Base-by-base conservation (phyloP, 441 rosid genomes). In the Macaranga tanarius region DNA sequence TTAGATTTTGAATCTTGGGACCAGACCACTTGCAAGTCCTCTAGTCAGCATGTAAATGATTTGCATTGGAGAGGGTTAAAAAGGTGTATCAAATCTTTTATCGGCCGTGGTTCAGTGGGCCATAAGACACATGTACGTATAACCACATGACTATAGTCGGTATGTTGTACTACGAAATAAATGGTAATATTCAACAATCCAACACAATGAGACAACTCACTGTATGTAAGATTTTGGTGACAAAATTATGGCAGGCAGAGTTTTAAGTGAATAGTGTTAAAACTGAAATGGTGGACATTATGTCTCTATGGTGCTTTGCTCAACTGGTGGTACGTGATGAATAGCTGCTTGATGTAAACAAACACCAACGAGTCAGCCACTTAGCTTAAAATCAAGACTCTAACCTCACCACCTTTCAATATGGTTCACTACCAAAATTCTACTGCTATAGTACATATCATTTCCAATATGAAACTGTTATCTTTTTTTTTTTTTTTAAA, bases 241-340 rank as follows among this genome's bases (percentile, higher is more conserved):
- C 25, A 7, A 20, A 62, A 62, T 13, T 22, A 34, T 65, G 55
- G 69, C 69, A 6, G 69, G 69, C 69, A 65, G 12, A n/a, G 11
- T 45, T n/a, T 12, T 11, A 40, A 7, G 22, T 15, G 28, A 7
- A 5, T 5, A 11, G 22, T 42, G 17, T 20, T 63, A 1, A 34
- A 34, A 34, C 38, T 34, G 6, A 34, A 34, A 34, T 34, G 38
- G 38, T 34, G 68, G 68, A 44, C 68, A 44, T 22, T 40, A 40
- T 38, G 51, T 62, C 51, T 40, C 26, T 10, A 1, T 63, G 20
- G 31, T 22, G 67, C 52, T 63, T 47, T 44, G 51, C 20, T 44
- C 52, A 62, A 45, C 25, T 19, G 47, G 10, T 44, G 26, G 31
- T 4, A 34, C 38, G 0, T 63, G 31, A 22, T 42, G 19, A 63